Base-by-base conservation (phyloP, 2,329 filamentous ascomycete species). In the Diaporthe batatas region DNA sequence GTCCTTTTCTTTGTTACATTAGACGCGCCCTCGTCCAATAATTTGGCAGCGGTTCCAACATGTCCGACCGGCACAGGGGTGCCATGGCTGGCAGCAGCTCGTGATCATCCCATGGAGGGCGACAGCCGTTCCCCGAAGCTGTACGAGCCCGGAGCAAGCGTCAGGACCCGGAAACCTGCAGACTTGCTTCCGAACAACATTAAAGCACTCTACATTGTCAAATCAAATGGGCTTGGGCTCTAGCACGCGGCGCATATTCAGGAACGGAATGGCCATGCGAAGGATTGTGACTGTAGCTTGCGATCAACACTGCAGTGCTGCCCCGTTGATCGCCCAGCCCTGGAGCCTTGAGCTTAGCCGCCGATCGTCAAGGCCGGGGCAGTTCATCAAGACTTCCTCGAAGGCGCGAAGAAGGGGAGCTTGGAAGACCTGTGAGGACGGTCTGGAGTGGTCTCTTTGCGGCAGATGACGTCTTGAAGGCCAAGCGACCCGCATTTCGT, bases 401-500 rank as follows among this genome's bases (percentile, higher is more conserved):
- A 42, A 42, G 39, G 39, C 39, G 39, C 39, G 16, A 42, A 42
- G 34, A 65, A 47, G 21, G 16, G n/a, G 16, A 25, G n/a, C 42
- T 11, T 44, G 36, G 23, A 34, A 34, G 29, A 16, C 59, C 44
- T 32, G 23, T 49, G 29, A 16, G 21, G 11, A 18, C 6, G 44
- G 59, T 65, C 59, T 32, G 44, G 44, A 51, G 59, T 65, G 44
- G 44, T 65, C 44, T 65, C 29, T 32, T 34, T 51, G 29, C 25
- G 21, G 44, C 44, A 12, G 44, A 42, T 65, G 62, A 65, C 62
- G 62, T 51, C 44, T 12, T 34, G 1, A n/a, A 51, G 62, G 36
- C 21, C 32, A 34, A 18, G 44, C 62, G 62, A 36, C 62, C 62
- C 44, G 44, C 59, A 65, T 65, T 65, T 65, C 44, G 21, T 12